phyloP scores from a whole-genome alignment of 164 flowering plant genomes.

The Piper longum region DNA sequence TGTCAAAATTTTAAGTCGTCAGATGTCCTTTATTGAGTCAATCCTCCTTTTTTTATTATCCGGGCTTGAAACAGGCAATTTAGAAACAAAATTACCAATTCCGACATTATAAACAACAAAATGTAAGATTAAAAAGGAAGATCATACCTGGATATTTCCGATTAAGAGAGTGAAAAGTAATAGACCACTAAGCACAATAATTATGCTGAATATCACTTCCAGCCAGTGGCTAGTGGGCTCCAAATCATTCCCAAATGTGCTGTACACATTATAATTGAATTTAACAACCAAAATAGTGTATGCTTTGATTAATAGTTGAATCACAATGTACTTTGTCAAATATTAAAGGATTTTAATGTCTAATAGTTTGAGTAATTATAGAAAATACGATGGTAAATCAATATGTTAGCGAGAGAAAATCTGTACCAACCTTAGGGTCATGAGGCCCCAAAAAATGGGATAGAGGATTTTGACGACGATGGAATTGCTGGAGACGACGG shows the following conservation, averaged over 20 bases:
- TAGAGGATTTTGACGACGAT: conserved; percentile 71
- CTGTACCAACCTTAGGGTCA: conserved; percentile 64
- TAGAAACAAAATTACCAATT: no score
- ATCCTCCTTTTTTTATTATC: no score
- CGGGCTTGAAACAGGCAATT: no score
- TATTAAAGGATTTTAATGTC: no score
- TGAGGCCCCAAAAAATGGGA: conserved; percentile 93
- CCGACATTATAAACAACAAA: background rate
- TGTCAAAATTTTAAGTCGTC: no score
- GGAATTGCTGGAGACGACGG: conserved; percentile 83
- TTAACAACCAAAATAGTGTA: background rate
- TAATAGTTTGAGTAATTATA: background rate
- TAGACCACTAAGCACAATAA: conserved; percentile 59
- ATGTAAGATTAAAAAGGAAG: background rate
- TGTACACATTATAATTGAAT: conserved; percentile 13
- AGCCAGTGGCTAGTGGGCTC: conserved; percentile 84
- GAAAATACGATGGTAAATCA: background rate
- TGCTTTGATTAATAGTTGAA: background rate
- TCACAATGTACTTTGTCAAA: no score
- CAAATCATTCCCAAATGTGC: conserved; percentile 89
- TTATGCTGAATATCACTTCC: conserved; percentile 84
- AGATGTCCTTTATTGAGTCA: no score
- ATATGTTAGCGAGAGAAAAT: background rate
- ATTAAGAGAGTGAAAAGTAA: conserved; percentile 82
- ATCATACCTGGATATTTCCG: conserved; percentile 81